Conservation (phyloP, 257 asterid genomes). For the Solanum tarapatanum region DNA sequence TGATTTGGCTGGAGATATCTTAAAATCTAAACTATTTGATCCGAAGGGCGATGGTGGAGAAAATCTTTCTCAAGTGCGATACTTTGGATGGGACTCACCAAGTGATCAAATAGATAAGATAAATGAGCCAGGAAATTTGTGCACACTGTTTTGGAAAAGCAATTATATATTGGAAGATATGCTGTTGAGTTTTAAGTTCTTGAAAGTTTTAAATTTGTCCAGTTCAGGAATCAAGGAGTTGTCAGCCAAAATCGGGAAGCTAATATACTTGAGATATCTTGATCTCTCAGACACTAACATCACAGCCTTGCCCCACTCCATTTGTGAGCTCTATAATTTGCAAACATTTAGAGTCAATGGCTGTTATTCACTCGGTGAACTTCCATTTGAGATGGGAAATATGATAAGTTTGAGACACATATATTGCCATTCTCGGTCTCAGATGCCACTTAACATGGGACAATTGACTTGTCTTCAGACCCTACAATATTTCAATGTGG, state of each 20-base stretch:
- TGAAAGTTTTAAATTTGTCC: conserved; percentile 1
- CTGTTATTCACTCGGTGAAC: neutral
- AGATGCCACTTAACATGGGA: neutral
- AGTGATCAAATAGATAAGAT: neutral
- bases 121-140: neutral
- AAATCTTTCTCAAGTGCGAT: neutral
- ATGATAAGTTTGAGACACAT: conserved; percentile 4
- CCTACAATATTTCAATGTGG: neutral
- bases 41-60: neutral
- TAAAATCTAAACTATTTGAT: neutral
- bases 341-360: conserved; percentile 2
- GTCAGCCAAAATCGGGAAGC: conserved; percentile 1
- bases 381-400: conserved; percentile 1
- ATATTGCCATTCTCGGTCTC: neutral
- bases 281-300: conserved; percentile 6
- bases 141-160: neutral
- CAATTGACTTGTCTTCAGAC: neutral
- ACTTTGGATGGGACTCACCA: neutral
- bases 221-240: neutral
- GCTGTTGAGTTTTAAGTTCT: neutral
- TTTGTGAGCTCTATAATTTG: neutral
- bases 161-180: neutral
- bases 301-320: neutral
- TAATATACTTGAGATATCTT: conserved; percentile 10
- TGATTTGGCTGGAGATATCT: conserved; percentile 5